Evolutionary conservation across 2,329 filamentous ascomycete genomes (phyloP).

Genomic region (Epichloe elymi): DNA sequence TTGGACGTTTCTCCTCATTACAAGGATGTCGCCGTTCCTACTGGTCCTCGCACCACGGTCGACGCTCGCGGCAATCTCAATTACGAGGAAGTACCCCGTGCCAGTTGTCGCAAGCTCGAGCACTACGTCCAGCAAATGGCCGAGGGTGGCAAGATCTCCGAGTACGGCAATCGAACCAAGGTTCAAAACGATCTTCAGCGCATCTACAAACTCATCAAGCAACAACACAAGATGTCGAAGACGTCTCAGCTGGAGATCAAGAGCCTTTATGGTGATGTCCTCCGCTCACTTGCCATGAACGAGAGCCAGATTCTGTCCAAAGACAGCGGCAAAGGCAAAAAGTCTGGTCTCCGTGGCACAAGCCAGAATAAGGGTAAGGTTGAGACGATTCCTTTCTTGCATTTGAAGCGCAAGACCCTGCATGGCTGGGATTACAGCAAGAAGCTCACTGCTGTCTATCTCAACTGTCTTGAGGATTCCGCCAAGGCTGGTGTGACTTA

Average conservation of each 20-base stretch:
- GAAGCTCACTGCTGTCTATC: conserved; percentile 85
- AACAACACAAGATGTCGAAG: conserved; percentile 96
- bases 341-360: conserved; percentile 35
- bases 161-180: conserved; percentile 96
- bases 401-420: conserved; percentile 85
- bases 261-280: conserved; percentile 82
- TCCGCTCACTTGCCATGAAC: conserved; percentile 93
- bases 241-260: conserved; percentile 95
- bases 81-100: conserved; percentile 75
- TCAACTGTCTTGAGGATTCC: conserved; percentile 82
- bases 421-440: conserved; percentile 99
- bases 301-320: conserved; percentile 92
- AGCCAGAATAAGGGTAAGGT: conserved; percentile 71
- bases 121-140: conserved; percentile 99
- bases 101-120: conserved; percentile 90
- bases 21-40: conserved; percentile 90
- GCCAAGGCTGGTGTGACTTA: conserved; percentile 82
- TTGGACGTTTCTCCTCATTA: conserved; percentile 73
- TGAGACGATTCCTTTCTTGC: conserved; percentile 94
- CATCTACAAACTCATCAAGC: conserved; percentile 96
- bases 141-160: conserved; percentile 93
- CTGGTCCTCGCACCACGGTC: conserved; percentile 82
- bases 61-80: conserved; percentile 85
- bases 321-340: conserved; percentile 59
- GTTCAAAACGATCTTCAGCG: conserved; percentile 90